Conservation (phyloP, 768 basidiomycete species). For the Calocybe indica region DNA sequence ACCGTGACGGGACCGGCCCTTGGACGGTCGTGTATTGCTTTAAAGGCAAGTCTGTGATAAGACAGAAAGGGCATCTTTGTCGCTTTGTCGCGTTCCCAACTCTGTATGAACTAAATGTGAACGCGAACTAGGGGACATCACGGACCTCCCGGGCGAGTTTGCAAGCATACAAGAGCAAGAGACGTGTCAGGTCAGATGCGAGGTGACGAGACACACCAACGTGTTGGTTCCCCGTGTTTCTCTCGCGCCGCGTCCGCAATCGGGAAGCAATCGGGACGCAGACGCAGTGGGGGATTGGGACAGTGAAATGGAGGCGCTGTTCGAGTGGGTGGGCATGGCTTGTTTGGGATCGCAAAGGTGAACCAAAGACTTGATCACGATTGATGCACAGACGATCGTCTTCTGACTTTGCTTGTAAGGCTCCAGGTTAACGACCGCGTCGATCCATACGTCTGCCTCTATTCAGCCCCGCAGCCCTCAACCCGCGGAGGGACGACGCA, state of each 20-base stretch:
- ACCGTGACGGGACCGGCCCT: slow-evolving; percentile 17
- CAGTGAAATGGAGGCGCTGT: slow-evolving; percentile 36
- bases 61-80: background rate
- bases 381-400: slow-evolving; percentile 1
- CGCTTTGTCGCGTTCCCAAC: too few relatives aligned
- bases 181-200: too few relatives aligned
- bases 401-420: slow-evolving; percentile 25
- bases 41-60: slow-evolving; percentile 7
- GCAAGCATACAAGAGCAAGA: too few relatives aligned
- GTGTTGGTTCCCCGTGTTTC: too few relatives aligned
- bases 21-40: slow-evolving; percentile 45
- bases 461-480: slow-evolving; percentile 45
- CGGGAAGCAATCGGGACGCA: slow-evolving; percentile 5
- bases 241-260: too few relatives aligned
- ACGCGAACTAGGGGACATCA: too few relatives aligned
- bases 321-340: slow-evolving; percentile 76
- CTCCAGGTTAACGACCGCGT: slow-evolving; percentile 56
- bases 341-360: slow-evolving; percentile 63
- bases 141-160: too few relatives aligned
- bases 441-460: slow-evolving; percentile 66
- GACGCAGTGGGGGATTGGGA: slow-evolving; percentile 48
- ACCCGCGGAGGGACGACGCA: slow-evolving; percentile 42
- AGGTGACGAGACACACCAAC: too few relatives aligned
- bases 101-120: too few relatives aligned
- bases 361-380: slow-evolving; percentile 2